Base-by-base conservation (phyloP, 495 filamentous ascomycete genomes). In the Cryomyces minteri region DNA sequence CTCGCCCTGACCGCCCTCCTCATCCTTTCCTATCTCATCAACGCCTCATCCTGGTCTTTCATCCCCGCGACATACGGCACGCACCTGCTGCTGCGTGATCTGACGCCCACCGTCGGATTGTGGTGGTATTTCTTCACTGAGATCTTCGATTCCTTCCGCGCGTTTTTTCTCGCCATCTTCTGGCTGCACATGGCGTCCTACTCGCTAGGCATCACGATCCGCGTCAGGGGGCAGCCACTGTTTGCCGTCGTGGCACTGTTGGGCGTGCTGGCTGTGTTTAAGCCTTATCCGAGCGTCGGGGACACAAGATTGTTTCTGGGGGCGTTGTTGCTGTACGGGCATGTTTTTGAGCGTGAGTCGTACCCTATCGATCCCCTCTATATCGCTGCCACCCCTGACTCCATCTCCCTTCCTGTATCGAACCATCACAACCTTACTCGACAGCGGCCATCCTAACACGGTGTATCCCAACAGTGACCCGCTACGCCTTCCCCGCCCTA, bases 101-200 rank as follows among this genome's bases (percentile, higher is more conserved):
- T 98, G 39, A 88, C 88, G 0, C 90, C 90, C 25, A 98, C 96
- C 51, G 79, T 92, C 36, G 90, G 90, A 2, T 70, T 98, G 0
- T 98, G 90, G 90, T 98, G 90, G 90, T 98, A 98, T 65, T 98
- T 96, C 63, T 96, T 98, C 65, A 92, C 88, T 53, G 90, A 98
- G 64, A 98, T 98, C 76, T 98, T 98, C 59, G 90, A 98, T 62
- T 88, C 86, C 4, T 98, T 98, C 70, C 77, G 90, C 25, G 79
- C 81, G 42, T 96, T 98, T 68, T 98, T 98, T 70, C 71, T 98
- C 3, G 92, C 83, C 18, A 86, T 96, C 5, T 98, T 98, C 62
- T 95, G 92, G 85, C 73, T 98, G 46, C 92, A 98, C 62, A 68
- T 96, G 42, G 77, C 78, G 4, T 77, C 79, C 36, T 98, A 98